These are phyloP conservation scores for Colletotrichum camelliae DNA, from an alignment of 2,329 filamentous ascomycete species.

Conservation along the genomic window DNA sequence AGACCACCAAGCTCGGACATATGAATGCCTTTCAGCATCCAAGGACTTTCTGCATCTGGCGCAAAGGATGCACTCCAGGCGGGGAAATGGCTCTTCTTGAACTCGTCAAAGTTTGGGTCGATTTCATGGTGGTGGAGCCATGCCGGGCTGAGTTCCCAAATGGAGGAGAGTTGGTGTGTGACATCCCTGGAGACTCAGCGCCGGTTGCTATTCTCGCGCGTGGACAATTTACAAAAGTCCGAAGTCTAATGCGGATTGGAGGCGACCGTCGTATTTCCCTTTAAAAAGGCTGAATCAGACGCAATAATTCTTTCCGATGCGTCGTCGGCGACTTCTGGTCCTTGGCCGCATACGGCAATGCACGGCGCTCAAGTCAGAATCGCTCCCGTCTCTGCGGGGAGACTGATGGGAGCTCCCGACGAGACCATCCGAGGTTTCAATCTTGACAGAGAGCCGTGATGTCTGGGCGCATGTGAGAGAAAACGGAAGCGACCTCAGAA, in stretches of 20 bases:
- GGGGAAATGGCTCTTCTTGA: background rate
- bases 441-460: background rate
- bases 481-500: background rate
- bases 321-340: background rate
- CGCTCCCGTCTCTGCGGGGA: background rate
- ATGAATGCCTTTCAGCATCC: background rate
- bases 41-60: background rate
- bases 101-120: background rate
- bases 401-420: background rate
- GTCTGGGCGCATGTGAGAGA: background rate
- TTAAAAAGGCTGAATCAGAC: background rate
- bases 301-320: background rate
- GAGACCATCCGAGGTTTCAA: background rate
- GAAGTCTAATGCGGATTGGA: background rate
- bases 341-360: background rate
- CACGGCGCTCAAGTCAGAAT: background rate
- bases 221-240: background rate
- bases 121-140: background rate
- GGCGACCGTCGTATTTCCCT: background rate
- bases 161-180: background rate
- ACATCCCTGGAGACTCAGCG: background rate
- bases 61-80: background rate
- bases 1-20: background rate
- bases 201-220: background rate
- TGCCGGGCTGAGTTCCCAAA: background rate